These are phyloP conservation scores for Sistotremastrum suecicum DNA, from an alignment of 768 basidiomycete genomes.

Conservation along the genomic window DNA sequence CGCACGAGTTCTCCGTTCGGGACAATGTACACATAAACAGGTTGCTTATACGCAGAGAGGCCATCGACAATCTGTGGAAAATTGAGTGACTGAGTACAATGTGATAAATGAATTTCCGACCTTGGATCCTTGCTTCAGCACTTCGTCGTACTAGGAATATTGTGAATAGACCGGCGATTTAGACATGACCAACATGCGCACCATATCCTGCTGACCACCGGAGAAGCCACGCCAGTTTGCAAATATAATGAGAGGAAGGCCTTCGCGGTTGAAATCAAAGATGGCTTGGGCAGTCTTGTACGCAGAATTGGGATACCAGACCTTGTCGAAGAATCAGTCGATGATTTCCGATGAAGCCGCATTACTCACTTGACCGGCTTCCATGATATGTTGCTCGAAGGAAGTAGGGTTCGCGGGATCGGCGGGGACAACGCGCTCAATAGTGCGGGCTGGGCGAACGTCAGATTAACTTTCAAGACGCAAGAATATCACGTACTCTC, in stretches of 20 bases:
- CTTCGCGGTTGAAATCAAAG: slow-evolving; percentile 96
- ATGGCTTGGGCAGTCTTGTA: slow-evolving; percentile 99
- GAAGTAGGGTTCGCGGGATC: slow-evolving; percentile 96
- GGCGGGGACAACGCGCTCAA: slow-evolving; percentile 92
- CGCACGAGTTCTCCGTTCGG: slow-evolving; percentile 82
- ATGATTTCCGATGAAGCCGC: too few relatives aligned
- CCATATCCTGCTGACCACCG: slow-evolving; percentile 97
- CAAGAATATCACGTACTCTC: slow-evolving; percentile 35
- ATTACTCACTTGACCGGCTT: slow-evolving; percentile 71
- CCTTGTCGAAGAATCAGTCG: too few relatives aligned
- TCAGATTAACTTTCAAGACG: background rate
- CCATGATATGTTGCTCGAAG: slow-evolving; percentile 96
- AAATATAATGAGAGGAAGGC: slow-evolving; percentile 92
- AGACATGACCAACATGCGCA: slow-evolving; percentile 11
- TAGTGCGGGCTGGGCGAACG: slow-evolving; percentile 48
- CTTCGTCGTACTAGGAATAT: slow-evolving; percentile 58
- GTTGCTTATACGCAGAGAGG: slow-evolving; percentile 90
- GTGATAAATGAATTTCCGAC: background rate
- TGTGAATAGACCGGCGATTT: background rate
- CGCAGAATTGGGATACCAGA: slow-evolving; percentile 99
- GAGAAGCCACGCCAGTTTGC: slow-evolving; percentile 99
- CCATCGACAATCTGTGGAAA: slow-evolving; percentile 79
- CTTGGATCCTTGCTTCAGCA: slow-evolving; percentile 93
- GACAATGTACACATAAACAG: slow-evolving; percentile 95
- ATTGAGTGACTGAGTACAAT: background rate